Percentiles rank a stretch among this genome's conserved stretches.
phyloP scores from a whole-genome alignment of 352 stramenopile genomes.

The Pythium monospermum region DNA sequence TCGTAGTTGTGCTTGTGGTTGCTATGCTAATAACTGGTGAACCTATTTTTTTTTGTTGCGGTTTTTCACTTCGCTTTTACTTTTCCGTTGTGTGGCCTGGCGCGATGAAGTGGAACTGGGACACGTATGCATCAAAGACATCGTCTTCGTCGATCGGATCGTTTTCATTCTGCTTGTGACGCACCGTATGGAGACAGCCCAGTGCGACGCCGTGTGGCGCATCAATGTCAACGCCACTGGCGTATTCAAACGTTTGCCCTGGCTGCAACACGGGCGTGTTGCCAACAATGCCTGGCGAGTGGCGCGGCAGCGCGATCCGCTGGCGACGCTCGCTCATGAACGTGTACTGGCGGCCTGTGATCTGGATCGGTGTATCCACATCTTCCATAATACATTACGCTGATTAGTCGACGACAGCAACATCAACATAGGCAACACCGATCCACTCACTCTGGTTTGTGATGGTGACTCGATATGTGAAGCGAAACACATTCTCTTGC shows the following conservation, averaged over 20 bases:
- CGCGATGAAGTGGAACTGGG: conserved; percentile 52
- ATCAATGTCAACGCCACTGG: conserved; percentile 72
- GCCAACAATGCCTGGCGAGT: conserved; percentile 69
- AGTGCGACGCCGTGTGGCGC: conserved; percentile 48
- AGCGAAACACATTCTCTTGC: conserved; percentile 49
- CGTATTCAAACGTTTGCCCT: conserved; percentile 77
- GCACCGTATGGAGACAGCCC: conserved; percentile 61
- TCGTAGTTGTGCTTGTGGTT: no score
- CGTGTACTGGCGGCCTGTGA: conserved; percentile 69
- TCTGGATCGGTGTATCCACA: conserved; percentile 44
- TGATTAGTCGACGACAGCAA: background rate
- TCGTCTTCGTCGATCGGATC: conserved; percentile 24
- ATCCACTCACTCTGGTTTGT: conserved; percentile 57
- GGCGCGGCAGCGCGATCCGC: conserved; percentile 45
- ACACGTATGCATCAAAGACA: conserved; percentile 65
- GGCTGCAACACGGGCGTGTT: conserved; percentile 55
- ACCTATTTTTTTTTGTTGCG: background rate
- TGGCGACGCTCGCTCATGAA: conserved; percentile 70
- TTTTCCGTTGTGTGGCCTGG: conserved; percentile 10
- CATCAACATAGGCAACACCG: background rate
- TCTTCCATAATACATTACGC: conserved; percentile 21
- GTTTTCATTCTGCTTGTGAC: conserved; percentile 20
- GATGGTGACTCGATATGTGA: conserved; percentile 76
- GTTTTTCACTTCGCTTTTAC: background rate
- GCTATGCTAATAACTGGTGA: no score